Evolutionary conservation across 2,329 filamentous ascomycete genomes (phyloP).

Genomic region (Atkinsonella hypoxylon): DNA sequence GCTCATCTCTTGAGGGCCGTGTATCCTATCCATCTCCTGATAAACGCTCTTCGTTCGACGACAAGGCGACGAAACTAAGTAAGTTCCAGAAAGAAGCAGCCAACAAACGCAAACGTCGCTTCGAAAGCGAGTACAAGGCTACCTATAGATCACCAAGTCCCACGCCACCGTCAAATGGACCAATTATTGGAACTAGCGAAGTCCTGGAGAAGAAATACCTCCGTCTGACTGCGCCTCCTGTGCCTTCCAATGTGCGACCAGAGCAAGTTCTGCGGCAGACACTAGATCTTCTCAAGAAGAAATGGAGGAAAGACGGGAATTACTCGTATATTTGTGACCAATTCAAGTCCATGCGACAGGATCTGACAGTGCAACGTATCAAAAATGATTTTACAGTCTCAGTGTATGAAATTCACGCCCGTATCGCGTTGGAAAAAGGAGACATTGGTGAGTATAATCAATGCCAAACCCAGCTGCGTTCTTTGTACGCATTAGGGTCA

Average conservation of each 20-base stretch:
- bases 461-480: constrained; percentile 95
- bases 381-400: constrained; percentile 92
- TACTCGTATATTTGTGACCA: constrained; percentile 98
- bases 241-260: constrained; percentile 80
- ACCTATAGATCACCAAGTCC: constrained; percentile 44
- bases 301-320: constrained; percentile 88
- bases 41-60: constrained; percentile 32
- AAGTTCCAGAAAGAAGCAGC: constrained; percentile 77
- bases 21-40: constrained; percentile 46
- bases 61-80: constrained; percentile 50
- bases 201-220: constrained; percentile 88
- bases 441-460: constrained; percentile 99
- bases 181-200: constrained; percentile 77
- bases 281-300: constrained; percentile 79
- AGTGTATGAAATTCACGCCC: constrained; percentile 94
- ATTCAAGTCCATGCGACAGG: constrained; percentile 96
- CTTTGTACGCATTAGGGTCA: constrained; percentile 75
- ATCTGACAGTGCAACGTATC: constrained; percentile 94
- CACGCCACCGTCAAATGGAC: constrained; percentile 46
- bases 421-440: constrained; percentile 94
- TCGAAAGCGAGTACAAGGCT: constrained; percentile 55
- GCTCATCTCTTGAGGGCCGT: constrained; percentile 56
- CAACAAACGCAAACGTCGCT: constrained; percentile 82
- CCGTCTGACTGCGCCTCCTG: constrained; percentile 80
- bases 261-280: constrained; percentile 70